phyloP scores from a whole-genome alignment of 768 basidiomycete species.

The Naganishia vaughanmartiniae region DNA sequence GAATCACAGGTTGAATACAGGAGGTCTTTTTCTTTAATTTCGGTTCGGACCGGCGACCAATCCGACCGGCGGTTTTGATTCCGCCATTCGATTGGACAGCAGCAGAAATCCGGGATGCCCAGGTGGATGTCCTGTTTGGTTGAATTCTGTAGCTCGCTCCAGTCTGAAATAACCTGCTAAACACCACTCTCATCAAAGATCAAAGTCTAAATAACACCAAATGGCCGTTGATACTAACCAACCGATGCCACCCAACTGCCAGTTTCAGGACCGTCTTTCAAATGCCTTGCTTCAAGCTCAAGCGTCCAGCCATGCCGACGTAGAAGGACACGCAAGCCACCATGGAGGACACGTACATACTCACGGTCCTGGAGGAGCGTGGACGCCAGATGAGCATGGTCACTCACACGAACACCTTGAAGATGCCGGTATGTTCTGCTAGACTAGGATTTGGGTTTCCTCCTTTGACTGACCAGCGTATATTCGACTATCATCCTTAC shows the following conservation, averaged over 20 bases:
- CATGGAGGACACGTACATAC: conserved; percentile 56
- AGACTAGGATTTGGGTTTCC: not conserved
- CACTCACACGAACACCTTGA: conserved; percentile 93
- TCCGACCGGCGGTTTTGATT: not conserved
- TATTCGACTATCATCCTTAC: not conserved
- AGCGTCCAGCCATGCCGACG: conserved; percentile 43
- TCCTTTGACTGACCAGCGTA: not conserved
- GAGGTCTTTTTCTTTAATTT: too few relatives aligned
- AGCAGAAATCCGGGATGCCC: not conserved
- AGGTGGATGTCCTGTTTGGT: not conserved
- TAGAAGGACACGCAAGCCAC: conserved; percentile 30
- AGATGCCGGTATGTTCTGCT: conserved; percentile 64
- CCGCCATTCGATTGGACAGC: not conserved
- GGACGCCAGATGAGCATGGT: conserved; percentile 69
- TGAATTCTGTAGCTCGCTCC: too few relatives aligned
- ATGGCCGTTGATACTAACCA: not conserved
- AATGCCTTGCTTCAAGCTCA: conserved; percentile 41
- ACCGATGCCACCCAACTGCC: conserved; percentile 36
- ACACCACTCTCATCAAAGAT: not conserved
- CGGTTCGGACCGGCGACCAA: not conserved
- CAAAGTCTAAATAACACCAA: not conserved
- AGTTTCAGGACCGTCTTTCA: conserved; percentile 50
- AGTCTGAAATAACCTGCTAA: too few relatives aligned
- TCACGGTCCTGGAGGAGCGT: conserved; percentile 54
- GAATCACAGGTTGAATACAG: too few relatives aligned